Conservation (phyloP, 352 stramenopile species). For the Phytophthora megakarya region DNA sequence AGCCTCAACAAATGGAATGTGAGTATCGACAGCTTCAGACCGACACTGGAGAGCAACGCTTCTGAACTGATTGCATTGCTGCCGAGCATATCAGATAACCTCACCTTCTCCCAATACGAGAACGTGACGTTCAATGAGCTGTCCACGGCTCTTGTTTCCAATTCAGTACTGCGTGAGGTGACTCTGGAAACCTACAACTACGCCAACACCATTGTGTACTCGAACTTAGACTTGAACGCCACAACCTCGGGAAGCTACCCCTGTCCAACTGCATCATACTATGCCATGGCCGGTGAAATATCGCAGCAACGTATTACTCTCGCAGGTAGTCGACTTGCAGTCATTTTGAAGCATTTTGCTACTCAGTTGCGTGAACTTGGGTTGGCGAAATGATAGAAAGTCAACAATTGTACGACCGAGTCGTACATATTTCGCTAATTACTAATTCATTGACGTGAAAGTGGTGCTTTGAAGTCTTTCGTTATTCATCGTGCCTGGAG, state of each 20-base stretch:
- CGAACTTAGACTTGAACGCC: constrained; percentile 38
- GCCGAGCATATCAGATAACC: constrained; percentile 34
- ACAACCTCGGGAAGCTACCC: constrained; percentile 27
- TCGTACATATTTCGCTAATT: too few relatives aligned
- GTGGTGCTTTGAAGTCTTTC: too few relatives aligned
- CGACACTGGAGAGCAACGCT: constrained; percentile 40
- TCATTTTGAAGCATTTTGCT: constrained; percentile 63
- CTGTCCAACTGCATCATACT: constrained; percentile 48
- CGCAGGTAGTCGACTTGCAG: constrained; percentile 56
- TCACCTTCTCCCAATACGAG: constrained; percentile 49
- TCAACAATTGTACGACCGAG: not conserved
- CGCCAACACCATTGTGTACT: constrained; percentile 45
- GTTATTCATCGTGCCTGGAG: too few relatives aligned
- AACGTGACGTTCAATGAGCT: constrained; percentile 40
- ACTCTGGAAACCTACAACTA: constrained; percentile 53
- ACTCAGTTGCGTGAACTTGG: constrained; percentile 47
- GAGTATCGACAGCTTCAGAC: constrained; percentile 34
- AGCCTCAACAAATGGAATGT: constrained; percentile 56
- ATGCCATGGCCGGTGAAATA: constrained; percentile 35
- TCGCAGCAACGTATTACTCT: constrained; percentile 57
- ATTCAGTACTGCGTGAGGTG: constrained; percentile 34
- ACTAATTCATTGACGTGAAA: too few relatives aligned
- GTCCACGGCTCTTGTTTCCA: constrained; percentile 28
- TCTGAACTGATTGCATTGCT: constrained; percentile 47
- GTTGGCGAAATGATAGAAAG: constrained; percentile 29